Evolutionary conservation across 192 early-diverging fungal genomes (phyloP).

Genomic region (Mortierella antarctica): DNA sequence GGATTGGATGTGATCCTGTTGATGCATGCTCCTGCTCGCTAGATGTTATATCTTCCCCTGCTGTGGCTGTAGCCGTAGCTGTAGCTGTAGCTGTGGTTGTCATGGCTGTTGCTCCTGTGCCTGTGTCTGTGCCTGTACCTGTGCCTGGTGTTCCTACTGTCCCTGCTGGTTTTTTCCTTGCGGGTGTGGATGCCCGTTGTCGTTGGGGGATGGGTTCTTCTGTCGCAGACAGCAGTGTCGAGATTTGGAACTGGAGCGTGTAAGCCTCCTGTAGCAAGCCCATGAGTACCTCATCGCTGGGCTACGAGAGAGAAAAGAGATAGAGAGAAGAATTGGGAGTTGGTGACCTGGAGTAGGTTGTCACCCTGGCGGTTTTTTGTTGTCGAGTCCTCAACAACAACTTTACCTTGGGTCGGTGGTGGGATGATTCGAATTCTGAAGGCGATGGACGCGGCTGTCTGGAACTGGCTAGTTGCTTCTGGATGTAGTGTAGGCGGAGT

Average conservation of each 20-base stretch:
- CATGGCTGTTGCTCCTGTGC: not conserved
- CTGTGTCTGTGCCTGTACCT: not conserved
- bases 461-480: slow-evolving; percentile 22
- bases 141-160: not conserved
- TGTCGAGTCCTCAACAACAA: not conserved
- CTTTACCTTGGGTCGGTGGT: not conserved
- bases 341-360: not conserved
- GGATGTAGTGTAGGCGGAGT: slow-evolving; percentile 19
- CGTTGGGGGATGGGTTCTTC: slow-evolving; percentile 48
- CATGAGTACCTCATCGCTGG: slow-evolving; percentile 11
- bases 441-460: not conserved
- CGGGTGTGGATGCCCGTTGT: slow-evolving; percentile 2
- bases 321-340: not conserved
- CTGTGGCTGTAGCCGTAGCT: not conserved
- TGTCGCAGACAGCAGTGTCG: slow-evolving; percentile 31
- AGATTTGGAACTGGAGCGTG: slow-evolving; percentile 45
- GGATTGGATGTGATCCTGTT: not conserved
- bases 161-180: not conserved
- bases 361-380: not conserved
- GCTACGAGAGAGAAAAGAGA: slow-evolving; percentile 1
- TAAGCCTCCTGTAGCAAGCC: slow-evolving; percentile 34
- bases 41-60: not conserved
- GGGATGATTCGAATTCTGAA: not conserved
- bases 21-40: not conserved
- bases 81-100: not conserved